Evolutionary conservation across 2,329 filamentous ascomycete species (phyloP).

Genomic region (Neofusicoccum umdonicola): DNA sequence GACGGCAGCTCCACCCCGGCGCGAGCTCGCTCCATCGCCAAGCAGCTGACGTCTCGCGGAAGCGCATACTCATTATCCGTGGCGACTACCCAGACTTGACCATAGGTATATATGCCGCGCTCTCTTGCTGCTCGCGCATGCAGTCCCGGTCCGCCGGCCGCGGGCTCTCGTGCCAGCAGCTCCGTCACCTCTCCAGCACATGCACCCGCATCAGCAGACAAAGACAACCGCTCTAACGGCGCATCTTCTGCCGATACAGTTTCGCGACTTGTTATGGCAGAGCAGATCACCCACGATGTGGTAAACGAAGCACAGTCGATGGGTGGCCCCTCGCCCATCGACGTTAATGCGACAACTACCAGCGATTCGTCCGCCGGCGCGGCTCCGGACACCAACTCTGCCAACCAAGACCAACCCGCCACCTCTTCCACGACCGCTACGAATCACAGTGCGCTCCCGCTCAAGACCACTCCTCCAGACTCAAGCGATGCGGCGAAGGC

Average conservation of each 20-base stretch:
- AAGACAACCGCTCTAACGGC: constrained; percentile 34
- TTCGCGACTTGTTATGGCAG: constrained; percentile 67
- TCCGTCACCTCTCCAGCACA: constrained; percentile 12
- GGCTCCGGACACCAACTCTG: constrained; percentile 36
- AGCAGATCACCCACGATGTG: constrained; percentile 68
- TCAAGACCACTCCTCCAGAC: constrained; percentile 15
- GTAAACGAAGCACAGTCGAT: constrained; percentile 69
- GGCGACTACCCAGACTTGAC: constrained; percentile 40
- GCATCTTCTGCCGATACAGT: constrained; percentile 38
- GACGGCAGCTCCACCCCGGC: constrained; percentile 24
- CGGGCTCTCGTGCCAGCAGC: constrained; percentile 16
- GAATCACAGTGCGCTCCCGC: constrained; percentile 23
- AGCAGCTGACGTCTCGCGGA: constrained; percentile 39
- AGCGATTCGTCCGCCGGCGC: constrained; percentile 52
- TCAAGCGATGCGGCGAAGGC: constrained; percentile 12
- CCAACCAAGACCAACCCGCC: constrained; percentile 36
- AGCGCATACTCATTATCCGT: constrained; percentile 38
- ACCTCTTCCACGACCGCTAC: constrained; percentile 31
- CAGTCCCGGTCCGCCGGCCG: constrained; percentile 19
- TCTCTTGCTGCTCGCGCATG: constrained; percentile 25
- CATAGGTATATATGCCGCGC: constrained; percentile 36
- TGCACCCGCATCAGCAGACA: constrained; percentile 20
- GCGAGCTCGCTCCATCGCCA: constrained; percentile 26
- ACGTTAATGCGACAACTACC: constrained; percentile 62
- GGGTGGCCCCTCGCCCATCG: constrained; percentile 62